phyloP scores from a whole-genome alignment of 2,329 filamentous ascomycete genomes.

The Helminthosporium solani region DNA sequence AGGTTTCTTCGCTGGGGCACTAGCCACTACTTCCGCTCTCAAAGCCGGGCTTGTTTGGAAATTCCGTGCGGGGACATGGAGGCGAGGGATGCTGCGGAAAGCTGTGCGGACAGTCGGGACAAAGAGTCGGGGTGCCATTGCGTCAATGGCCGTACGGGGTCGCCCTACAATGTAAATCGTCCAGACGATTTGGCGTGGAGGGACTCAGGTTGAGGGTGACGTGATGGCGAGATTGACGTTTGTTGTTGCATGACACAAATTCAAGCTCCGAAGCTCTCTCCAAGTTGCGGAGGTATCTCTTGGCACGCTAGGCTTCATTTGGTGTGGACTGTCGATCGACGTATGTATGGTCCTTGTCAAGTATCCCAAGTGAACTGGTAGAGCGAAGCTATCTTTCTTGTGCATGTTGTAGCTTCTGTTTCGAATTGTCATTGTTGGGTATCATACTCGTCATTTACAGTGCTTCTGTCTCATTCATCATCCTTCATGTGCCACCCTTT shows the following conservation, averaged over 20 bases:
- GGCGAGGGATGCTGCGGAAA: conserved; percentile 11
- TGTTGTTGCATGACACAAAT: conserved; percentile 4
- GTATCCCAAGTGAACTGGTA: too few species aligned
- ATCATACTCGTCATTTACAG: too few species aligned
- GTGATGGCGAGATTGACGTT: conserved; percentile 6
- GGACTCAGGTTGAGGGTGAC: background rate
- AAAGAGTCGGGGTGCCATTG: conserved; percentile 50
- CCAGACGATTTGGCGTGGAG: background rate
- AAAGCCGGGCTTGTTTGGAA: conserved; percentile 44
- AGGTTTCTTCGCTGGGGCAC: conserved; percentile 59
- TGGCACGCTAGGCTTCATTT: conserved; percentile 5
- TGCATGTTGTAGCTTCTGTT: too few species aligned
- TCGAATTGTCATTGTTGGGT: too few species aligned
- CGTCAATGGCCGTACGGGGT: conserved; percentile 14
- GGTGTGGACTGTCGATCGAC: conserved; percentile 5
- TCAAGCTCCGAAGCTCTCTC: conserved; percentile 1
- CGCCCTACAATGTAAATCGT: background rate
- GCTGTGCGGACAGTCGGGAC: conserved; percentile 42
- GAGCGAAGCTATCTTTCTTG: too few species aligned
- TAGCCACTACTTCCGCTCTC: conserved; percentile 38
- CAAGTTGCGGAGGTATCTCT: conserved; percentile 1
- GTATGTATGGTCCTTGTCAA: too few species aligned
- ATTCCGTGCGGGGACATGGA: conserved; percentile 26
- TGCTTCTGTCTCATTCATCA: background rate
- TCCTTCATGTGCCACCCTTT: background rate